Base-by-base conservation (phyloP, 164 flowering plant genomes). In the Litsea cubeba region DNA sequence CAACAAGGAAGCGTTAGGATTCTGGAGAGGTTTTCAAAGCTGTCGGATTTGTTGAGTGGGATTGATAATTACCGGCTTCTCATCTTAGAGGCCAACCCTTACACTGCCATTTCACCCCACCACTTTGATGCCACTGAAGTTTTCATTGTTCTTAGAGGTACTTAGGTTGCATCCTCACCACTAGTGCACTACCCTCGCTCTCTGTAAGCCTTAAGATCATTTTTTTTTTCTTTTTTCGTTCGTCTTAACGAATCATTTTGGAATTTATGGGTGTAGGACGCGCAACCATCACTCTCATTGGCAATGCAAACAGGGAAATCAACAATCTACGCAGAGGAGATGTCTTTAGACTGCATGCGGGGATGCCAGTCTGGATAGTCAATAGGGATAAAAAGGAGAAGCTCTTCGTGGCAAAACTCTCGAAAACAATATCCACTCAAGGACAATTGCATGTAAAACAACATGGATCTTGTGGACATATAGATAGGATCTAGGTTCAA, bases 251-350 rank as follows among this genome's bases (percentile, higher is more conserved):
- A 2, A 18, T 7, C 7, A 10, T 60, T 12, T 23, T n/a, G 23
- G 15, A 11, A 25, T 50, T 57, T 4, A 25, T 50, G 64, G 62
- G 2, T 57, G 40, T 40, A 81, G 83, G 83, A 11, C 60, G 68
- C 10, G 81, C 73, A 20, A 40, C 63, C 2, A 40, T 81, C 20
- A 51, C 3, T 50, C 3, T 74, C n/a, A 24, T 79, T 57, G 0
- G 30, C 10, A 35, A 74, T 46, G 66, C 76, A 18, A 69, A 74
- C 11, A 78, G 35, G 68, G 75, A 81, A 30, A 24, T 46, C 8
- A 26, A 54, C 67, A 74, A 78, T n/a, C 24, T 81, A 20, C 51
- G 68, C 24, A 40, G 67, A 30, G 83, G 83, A 62, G 79, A 81
- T 30, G 28, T 79, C 22, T 25, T 79, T 20, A 68, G 68, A 58